phyloP scores from a whole-genome alignment of 2,329 filamentous ascomycete genomes.

The Metarhizium rileyi region DNA sequence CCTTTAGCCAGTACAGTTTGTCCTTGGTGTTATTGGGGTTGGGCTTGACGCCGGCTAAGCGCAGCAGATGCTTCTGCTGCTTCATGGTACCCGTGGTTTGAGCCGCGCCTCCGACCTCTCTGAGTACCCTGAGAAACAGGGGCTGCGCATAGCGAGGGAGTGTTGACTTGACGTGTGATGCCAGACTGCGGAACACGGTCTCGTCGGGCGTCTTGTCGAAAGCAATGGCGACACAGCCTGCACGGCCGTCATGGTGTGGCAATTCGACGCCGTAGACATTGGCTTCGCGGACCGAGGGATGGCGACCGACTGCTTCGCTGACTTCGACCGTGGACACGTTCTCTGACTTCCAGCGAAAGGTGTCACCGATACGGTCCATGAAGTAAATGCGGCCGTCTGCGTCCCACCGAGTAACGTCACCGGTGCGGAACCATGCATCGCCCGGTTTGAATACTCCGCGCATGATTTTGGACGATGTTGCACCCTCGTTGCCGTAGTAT shows the following conservation, averaged over 20 bases:
- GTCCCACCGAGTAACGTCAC: constrained; percentile 70
- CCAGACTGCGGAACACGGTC: constrained; percentile 47
- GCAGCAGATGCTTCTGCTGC: constrained; percentile 68
- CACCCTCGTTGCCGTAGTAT: constrained; percentile 65
- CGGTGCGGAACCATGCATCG: constrained; percentile 75
- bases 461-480: constrained; percentile 64
- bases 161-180: constrained; percentile 42
- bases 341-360: constrained; percentile 73
- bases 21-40: constrained; percentile 22
- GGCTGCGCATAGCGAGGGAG: constrained; percentile 70
- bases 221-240: constrained; percentile 67
- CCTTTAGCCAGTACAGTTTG: constrained; percentile 56
- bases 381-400: constrained; percentile 66
- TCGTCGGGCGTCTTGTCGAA: constrained; percentile 40
- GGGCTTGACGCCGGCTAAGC: constrained; percentile 66
- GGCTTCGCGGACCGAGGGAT: constrained; percentile 60
- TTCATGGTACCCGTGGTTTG: constrained; percentile 79
- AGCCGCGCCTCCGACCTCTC: constrained; percentile 40
- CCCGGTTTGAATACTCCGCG: constrained; percentile 63
- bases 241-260: constrained; percentile 73
- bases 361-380: constrained; percentile 70
- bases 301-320: constrained; percentile 59
- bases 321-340: constrained; percentile 80
- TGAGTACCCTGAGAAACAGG: constrained; percentile 62
- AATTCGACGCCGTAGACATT: constrained; percentile 80